Percentiles rank a stretch among this genome's conserved stretches.
phyloP scores from a whole-genome alignment of 495 filamentous ascomycete genomes.

The Aspergillus sparsus region DNA sequence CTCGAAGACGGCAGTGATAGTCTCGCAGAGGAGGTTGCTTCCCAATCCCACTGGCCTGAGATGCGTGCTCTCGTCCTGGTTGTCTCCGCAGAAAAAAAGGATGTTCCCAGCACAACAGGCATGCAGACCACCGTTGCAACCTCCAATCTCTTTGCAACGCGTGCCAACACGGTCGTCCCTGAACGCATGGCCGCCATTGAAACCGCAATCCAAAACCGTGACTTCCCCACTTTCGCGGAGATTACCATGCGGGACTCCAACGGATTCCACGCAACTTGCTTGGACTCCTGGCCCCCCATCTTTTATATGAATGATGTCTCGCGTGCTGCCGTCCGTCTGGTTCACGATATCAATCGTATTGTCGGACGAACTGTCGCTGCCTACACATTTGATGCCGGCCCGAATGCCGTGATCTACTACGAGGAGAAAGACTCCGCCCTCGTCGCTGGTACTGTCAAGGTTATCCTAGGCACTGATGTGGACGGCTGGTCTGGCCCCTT shows the following conservation, averaged over 20 bases:
- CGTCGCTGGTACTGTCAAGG: constrained; percentile 71
- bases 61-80: constrained; percentile 93
- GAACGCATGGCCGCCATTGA: constrained; percentile 84
- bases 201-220: constrained; percentile 67
- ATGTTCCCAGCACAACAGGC: constrained; percentile 82
- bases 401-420: constrained; percentile 96
- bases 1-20: constrained; percentile 78
- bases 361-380: constrained; percentile 76
- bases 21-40: constrained; percentile 80
- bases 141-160: constrained; percentile 74
- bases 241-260: constrained; percentile 97
- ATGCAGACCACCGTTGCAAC: constrained; percentile 97
- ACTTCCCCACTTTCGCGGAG: constrained; percentile 86
- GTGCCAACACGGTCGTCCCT: constrained; percentile 75
- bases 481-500: constrained; percentile 64
- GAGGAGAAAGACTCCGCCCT: constrained; percentile 69
- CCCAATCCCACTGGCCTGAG: constrained; percentile 85
- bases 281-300: constrained; percentile 94
- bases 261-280: constrained; percentile 90
- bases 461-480: constrained; percentile 47
- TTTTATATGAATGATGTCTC: constrained; percentile 97
- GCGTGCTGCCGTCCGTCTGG: constrained; percentile 77
- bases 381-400: constrained; percentile 97
- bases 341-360: constrained; percentile 81
- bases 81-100: constrained; percentile 90